Conservation (phyloP, 176 grass and related monocot genomes). For the Carex pumila region DNA sequence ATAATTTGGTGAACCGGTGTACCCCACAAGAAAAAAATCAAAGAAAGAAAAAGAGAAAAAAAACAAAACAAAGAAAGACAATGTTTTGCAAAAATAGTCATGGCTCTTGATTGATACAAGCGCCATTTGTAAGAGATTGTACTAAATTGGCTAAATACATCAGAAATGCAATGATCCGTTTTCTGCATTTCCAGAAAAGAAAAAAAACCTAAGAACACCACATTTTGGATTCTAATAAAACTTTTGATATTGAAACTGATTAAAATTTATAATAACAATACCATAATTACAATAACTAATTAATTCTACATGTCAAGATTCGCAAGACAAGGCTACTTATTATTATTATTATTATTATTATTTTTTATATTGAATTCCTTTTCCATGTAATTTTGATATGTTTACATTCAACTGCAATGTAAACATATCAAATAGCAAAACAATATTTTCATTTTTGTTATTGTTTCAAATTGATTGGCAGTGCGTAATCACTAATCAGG, state of each 20-base stretch:
- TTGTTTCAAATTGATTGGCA: neutral
- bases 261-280: no score
- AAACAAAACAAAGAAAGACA: neutral
- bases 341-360: no score
- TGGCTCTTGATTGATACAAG: neutral
- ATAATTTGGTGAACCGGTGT: neutral
- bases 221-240: neutral
- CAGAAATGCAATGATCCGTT: neutral
- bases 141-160: neutral
- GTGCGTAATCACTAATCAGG: neutral
- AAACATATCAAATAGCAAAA: neutral
- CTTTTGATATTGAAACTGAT: no score
- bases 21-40: neutral
- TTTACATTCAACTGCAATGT: no score
- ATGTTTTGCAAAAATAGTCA: neutral
- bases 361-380: no score
- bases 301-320: no score
- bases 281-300: no score
- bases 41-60: neutral
- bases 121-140: neutral
- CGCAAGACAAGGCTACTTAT: no score
- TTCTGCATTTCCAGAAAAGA: neutral
- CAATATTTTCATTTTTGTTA: neutral
- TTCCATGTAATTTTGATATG: no score
- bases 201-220: neutral